Conservation (phyloP, 108 stramenopile genomes). For the Skeletonema potamos region DNA sequence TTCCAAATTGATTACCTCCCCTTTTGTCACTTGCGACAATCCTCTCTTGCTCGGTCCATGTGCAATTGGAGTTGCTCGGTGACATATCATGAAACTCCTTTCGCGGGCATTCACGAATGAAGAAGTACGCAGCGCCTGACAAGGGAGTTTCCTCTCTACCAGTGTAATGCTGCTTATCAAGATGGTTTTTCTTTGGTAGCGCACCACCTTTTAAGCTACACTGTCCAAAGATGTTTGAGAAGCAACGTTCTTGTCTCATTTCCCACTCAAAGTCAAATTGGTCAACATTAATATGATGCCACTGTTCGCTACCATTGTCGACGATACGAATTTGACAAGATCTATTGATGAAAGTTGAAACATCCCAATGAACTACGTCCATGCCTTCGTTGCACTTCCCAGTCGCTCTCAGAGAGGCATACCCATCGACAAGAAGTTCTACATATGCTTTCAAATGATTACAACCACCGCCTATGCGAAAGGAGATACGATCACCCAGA, state of each 20-base stretch:
- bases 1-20: conserved; percentile 56
- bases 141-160: conserved; percentile 45
- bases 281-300: conserved; percentile 65
- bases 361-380: conserved; percentile 59
- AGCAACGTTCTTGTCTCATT: conserved; percentile 16
- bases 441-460: conserved; percentile 64
- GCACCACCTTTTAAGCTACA: conserved; percentile 25
- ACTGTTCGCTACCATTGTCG: conserved; percentile 39
- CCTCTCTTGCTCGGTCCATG: conserved; percentile 57
- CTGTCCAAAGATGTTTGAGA: conserved; percentile 28
- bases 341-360: conserved; percentile 46
- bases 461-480: conserved; percentile 84
- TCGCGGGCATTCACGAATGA: conserved; percentile 34
- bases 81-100: conserved; percentile 14
- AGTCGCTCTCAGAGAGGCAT: conserved; percentile 60
- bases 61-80: conserved; percentile 46
- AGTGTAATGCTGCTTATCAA: conserved; percentile 32
- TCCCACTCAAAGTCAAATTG: conserved; percentile 69
- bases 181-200: conserved; percentile 10
- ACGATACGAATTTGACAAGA: conserved; percentile 66
- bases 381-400: conserved; percentile 71
- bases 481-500: conserved; percentile 48
- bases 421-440: conserved; percentile 82
- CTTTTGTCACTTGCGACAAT: conserved; percentile 71
- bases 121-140: conserved; percentile 76